Percentiles rank a stretch among this genome's conserved stretches.
phyloP scores from a whole-genome alignment of 495 filamentous ascomycete genomes.

The Tirmania nivea region DNA sequence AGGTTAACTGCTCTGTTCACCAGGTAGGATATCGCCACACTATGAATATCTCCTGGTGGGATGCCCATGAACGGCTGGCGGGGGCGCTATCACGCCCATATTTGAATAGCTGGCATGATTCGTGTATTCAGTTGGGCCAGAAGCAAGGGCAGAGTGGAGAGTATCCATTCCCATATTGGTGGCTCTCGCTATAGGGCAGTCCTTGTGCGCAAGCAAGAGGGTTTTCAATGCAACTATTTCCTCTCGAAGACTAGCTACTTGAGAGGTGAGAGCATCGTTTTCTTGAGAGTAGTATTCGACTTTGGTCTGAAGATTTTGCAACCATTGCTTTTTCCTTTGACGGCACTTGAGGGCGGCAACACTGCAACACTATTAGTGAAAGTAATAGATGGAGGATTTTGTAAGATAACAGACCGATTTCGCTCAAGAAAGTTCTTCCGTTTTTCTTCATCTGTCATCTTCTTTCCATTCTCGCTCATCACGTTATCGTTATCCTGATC shows the following conservation, averaged over 20 bases:
- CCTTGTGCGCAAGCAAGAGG: conserved; percentile 80
- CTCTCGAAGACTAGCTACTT: conserved; percentile 66
- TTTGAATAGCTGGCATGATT: background rate
- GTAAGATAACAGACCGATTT: conserved; percentile 50
- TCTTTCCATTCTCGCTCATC: conserved; percentile 42
- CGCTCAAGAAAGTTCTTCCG: conserved; percentile 91
- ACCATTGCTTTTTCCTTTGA: conserved; percentile 97
- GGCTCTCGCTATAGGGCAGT: conserved; percentile 38
- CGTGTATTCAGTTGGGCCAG: background rate
- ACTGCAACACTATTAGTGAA: conserved; percentile 26
- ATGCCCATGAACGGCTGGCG: background rate
- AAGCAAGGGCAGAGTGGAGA: background rate
- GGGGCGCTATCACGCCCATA: background rate
- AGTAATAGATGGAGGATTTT: background rate
- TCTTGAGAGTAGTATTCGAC: conserved; percentile 79
- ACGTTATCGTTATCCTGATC: conserved; percentile 34
- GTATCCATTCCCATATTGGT: background rate
- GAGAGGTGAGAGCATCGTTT: conserved; percentile 68
- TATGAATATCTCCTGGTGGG: background rate
- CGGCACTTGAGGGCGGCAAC: conserved; percentile 93
- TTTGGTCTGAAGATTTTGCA: conserved; percentile 83
- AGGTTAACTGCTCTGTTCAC: too few relatives aligned
- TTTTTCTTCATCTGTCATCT: conserved; percentile 99
- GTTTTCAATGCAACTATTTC: conserved; percentile 94
- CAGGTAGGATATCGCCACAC: too few relatives aligned